phyloP scores from a whole-genome alignment of 2,329 filamentous ascomycete species.

The Torrubiellomyces zombiae region DNA sequence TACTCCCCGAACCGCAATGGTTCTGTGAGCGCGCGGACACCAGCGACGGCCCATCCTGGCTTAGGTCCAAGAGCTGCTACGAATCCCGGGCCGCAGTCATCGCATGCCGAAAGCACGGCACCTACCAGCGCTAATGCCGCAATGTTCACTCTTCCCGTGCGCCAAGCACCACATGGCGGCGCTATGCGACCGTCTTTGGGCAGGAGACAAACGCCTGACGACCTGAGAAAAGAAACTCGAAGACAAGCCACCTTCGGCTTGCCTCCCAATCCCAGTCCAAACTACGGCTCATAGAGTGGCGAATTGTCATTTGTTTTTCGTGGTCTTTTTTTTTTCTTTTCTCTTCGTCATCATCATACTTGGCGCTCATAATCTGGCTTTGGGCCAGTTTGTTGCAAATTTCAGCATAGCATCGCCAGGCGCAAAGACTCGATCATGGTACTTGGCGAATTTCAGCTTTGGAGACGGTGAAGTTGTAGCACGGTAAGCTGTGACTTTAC shows the following conservation, averaged over 20 bases:
- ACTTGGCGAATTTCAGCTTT: no score
- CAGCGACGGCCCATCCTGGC: constrained; percentile 27
- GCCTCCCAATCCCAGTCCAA: constrained; percentile 24
- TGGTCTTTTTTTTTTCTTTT: no score
- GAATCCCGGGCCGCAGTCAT: constrained; percentile 33
- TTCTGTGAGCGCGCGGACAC: constrained; percentile 25
- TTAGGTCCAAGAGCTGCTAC: constrained; percentile 34
- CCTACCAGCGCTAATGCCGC: constrained; percentile 26
- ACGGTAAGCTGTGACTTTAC: no score
- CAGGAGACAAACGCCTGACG: constrained; percentile 38
- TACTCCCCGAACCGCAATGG: constrained; percentile 37
- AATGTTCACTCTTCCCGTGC: constrained; percentile 47
- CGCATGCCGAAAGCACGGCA: constrained; percentile 18
- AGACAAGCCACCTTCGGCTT: constrained; percentile 37
- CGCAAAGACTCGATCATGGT: no score
- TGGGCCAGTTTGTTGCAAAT: no score
- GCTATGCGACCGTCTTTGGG: constrained; percentile 44
- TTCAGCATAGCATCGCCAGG: no score
- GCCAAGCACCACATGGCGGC: constrained; percentile 41
- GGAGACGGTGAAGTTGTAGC: no score
- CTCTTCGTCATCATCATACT: no score
- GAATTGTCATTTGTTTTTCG: no score
- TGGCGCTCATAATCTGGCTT: no score
- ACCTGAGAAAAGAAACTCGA: constrained; percentile 32
- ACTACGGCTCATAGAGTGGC: constrained; percentile 17